A percentile compares a stretch with the other conserved stretches of the same genome.
Evolutionary conservation across 2,329 filamentous ascomycete species (phyloP).

Genomic region (Conoideocrella luteorostrata): DNA sequence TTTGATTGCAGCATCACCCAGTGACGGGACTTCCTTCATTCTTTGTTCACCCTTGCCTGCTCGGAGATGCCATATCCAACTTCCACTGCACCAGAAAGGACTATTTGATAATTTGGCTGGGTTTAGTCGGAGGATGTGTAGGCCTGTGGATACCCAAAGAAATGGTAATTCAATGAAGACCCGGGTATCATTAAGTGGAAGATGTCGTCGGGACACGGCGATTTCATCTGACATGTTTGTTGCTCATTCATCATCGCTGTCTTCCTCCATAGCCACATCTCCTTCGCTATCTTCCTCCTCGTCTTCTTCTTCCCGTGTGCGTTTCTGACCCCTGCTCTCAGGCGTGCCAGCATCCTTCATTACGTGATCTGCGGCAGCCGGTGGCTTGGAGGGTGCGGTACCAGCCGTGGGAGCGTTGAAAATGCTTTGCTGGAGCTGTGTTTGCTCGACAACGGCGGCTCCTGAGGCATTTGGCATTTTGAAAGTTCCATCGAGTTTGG

Average conservation of each 20-base stretch:
- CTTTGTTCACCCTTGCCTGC: slow-evolving; percentile 89
- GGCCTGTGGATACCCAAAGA: slow-evolving; percentile 71
- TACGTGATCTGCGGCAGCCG: slow-evolving; percentile 37
- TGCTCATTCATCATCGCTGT: slow-evolving; percentile 63
- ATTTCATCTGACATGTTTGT: neutral
- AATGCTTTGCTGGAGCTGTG: slow-evolving; percentile 72
- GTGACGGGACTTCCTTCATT: slow-evolving; percentile 70
- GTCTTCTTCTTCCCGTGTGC: slow-evolving; percentile 59
- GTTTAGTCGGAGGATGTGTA: slow-evolving; percentile 74
- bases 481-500: slow-evolving; percentile 89
- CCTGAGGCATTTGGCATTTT: slow-evolving; percentile 54
- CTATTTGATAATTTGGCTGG: slow-evolving; percentile 85
- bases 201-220: neutral
- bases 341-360: slow-evolving; percentile 47
- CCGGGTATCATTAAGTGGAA: slow-evolving; percentile 5
- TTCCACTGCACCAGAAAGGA: slow-evolving; percentile 56
- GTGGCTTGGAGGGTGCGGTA: slow-evolving; percentile 42
- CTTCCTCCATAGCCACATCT: slow-evolving; percentile 63
- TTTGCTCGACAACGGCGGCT: slow-evolving; percentile 54
- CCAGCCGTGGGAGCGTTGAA: slow-evolving; percentile 62
- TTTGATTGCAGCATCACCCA: slow-evolving; percentile 66
- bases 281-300: slow-evolving; percentile 65
- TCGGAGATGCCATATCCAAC: slow-evolving; percentile 69
- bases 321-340: slow-evolving; percentile 60
- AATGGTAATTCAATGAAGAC: slow-evolving; percentile 43